Conservation (phyloP, 345 rosid species). For the Syzygium jambos region DNA sequence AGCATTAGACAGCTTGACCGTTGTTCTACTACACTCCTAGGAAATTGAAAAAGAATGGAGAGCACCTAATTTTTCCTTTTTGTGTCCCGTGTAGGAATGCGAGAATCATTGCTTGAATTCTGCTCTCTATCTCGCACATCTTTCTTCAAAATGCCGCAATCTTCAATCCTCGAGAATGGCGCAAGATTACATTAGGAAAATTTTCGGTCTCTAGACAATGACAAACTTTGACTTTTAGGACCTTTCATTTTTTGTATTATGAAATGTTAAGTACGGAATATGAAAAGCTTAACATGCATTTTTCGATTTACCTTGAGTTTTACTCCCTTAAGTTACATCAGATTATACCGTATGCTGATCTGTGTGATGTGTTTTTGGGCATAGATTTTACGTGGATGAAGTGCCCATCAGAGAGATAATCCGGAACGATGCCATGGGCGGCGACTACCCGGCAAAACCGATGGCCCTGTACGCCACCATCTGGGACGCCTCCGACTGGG, state of each 20-base stretch:
- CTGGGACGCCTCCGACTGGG: conserved; percentile 98
- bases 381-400: conserved; percentile 83
- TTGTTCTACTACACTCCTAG: background rate
- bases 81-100: background rate
- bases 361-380: background rate
- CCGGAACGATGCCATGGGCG: conserved; percentile 56
- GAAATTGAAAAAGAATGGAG: background rate
- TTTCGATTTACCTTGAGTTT: background rate
- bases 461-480: conserved; percentile 86
- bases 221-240: background rate
- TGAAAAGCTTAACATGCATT: no score
- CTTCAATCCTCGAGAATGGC: background rate
- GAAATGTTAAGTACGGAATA: background rate
- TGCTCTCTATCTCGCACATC: background rate
- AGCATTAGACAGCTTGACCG: background rate
- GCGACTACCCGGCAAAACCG: conserved; percentile 79
- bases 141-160: background rate
- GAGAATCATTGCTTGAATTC: background rate
- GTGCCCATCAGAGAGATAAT: conserved; percentile 77
- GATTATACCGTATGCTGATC: no score
- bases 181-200: background rate
- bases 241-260: background rate
- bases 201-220: background rate
- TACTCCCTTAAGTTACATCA: background rate
- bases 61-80: background rate